phyloP scores from a whole-genome alignment of 176 grass and related monocot genomes.

The Melocanna baccifera region DNA sequence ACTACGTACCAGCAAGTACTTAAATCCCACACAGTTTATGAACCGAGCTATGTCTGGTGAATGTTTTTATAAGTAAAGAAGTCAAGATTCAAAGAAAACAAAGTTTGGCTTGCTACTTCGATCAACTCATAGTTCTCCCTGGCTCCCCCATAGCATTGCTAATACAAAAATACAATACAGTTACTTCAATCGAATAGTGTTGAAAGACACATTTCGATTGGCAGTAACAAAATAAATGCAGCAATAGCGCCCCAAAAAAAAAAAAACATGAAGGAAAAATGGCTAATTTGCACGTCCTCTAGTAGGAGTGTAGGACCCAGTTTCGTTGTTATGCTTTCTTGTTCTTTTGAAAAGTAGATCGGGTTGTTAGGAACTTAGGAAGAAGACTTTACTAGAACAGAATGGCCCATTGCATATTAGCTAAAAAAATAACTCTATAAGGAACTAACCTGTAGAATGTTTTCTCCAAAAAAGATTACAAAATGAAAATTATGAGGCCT shows the following conservation, averaged over 20 bases:
- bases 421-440: not conserved
- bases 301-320: slow-evolving; percentile 17
- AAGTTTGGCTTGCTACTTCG: not conserved
- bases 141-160: not conserved
- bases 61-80: no score
- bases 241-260: not conserved
- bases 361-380: slow-evolving; percentile 24
- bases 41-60: not conserved
- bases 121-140: not conserved
- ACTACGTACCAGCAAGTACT: not conserved
- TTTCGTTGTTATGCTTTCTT: slow-evolving; percentile 18
- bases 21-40: not conserved
- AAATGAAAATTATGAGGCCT: not conserved
- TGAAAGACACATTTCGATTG: not conserved
- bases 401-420: not conserved
- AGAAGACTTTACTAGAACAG: not conserved
- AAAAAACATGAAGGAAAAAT: not conserved
- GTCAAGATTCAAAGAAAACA: not conserved
- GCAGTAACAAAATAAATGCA: not conserved
- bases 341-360: slow-evolving; percentile 2
- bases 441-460: not conserved
- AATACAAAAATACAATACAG: not conserved
- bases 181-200: not conserved
- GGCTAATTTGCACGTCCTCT: not conserved
- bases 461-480: not conserved